A percentile compares a stretch with the other conserved stretches of the same genome.
These are phyloP conservation scores for Akanthomyces dipterigenus DNA, from an alignment of 2,329 filamentous ascomycete genomes.

Conservation along the genomic window DNA sequence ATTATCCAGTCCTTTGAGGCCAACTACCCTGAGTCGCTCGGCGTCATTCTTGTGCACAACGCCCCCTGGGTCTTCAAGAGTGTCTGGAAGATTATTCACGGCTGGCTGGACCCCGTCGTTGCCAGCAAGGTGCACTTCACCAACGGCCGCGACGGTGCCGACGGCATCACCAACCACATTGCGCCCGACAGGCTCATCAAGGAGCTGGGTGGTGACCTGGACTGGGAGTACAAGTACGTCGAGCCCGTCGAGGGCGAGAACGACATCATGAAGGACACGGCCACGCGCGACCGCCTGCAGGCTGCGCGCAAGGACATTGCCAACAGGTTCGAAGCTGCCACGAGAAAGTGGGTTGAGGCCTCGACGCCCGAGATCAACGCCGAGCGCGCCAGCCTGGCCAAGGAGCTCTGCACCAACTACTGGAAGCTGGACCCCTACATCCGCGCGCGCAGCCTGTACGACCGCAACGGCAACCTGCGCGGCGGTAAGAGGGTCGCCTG, in stretches of 20 bases:
- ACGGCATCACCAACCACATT: constrained; percentile 43
- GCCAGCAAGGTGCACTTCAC: constrained; percentile 67
- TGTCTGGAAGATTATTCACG: constrained; percentile 58
- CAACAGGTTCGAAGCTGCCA: constrained; percentile 50
- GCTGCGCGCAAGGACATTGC: constrained; percentile 46
- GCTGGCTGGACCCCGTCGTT: constrained; percentile 71
- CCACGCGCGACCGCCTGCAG: constrained; percentile 41
- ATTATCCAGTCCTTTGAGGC: constrained; percentile 76
- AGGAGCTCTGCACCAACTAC: constrained; percentile 52
- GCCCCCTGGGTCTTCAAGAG: constrained; percentile 63
- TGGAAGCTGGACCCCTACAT: constrained; percentile 66
- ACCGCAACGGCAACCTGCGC: constrained; percentile 49
- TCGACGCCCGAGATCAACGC: constrained; percentile 18
- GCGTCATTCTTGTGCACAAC: constrained; percentile 66
- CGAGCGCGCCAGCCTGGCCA: constrained; percentile 42
- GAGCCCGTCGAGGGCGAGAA: constrained; percentile 58
- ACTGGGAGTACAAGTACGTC: constrained; percentile 65
- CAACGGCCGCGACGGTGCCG: constrained; percentile 53
- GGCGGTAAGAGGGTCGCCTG: constrained; percentile 4
- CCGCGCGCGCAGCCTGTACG: constrained; percentile 55
- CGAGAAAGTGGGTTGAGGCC: constrained; percentile 51
- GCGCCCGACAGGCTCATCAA: constrained; percentile 35
- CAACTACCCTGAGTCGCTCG: constrained; percentile 69
- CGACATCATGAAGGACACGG: constrained; percentile 38
- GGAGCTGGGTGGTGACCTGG: constrained; percentile 59